Conservation (phyloP, 2,329 filamentous ascomycete genomes). For the Arthrobotrys iridis region DNA sequence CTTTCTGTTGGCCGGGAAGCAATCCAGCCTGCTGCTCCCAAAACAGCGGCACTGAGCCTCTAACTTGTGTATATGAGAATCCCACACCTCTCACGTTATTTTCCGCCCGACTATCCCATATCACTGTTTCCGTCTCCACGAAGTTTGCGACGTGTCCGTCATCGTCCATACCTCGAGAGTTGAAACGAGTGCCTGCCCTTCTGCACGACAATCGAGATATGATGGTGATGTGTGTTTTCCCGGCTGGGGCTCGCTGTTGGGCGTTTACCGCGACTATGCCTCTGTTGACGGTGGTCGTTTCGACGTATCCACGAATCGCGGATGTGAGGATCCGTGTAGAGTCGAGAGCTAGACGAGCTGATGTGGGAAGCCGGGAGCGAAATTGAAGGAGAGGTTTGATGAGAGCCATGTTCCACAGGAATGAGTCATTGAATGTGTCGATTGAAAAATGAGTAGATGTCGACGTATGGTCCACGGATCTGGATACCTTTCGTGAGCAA, state of each 20-base stretch:
- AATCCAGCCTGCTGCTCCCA: conserved; percentile 94
- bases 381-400: conserved; percentile 92
- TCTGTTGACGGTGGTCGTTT: conserved; percentile 84
- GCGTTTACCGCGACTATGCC: conserved; percentile 64
- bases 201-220: conserved; percentile 91
- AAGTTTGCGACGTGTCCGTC: conserved; percentile 98
- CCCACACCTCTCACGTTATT: conserved; percentile 64
- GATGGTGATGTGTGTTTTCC: conserved; percentile 79
- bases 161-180: conserved; percentile 96
- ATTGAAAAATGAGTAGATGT: conserved; percentile 78
- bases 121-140: conserved; percentile 95
- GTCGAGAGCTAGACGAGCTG: conserved; percentile 83
- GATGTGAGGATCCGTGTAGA: conserved; percentile 87
- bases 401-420: conserved; percentile 99
- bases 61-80: conserved; percentile 92
- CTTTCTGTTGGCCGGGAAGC: conserved; percentile 92
- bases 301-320: conserved; percentile 90
- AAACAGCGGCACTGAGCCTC: conserved; percentile 93
- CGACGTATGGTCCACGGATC: conserved; percentile 71
- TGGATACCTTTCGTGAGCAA: conserved; percentile 59
- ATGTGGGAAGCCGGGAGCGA: conserved; percentile 78
- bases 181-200: conserved; percentile 93
- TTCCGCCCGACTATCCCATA: conserved; percentile 70
- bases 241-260: conserved; percentile 63
- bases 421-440: conserved; percentile 89